phyloP scores from a whole-genome alignment of 768 basidiomycete species.

The Phylloporus scabripes region DNA sequence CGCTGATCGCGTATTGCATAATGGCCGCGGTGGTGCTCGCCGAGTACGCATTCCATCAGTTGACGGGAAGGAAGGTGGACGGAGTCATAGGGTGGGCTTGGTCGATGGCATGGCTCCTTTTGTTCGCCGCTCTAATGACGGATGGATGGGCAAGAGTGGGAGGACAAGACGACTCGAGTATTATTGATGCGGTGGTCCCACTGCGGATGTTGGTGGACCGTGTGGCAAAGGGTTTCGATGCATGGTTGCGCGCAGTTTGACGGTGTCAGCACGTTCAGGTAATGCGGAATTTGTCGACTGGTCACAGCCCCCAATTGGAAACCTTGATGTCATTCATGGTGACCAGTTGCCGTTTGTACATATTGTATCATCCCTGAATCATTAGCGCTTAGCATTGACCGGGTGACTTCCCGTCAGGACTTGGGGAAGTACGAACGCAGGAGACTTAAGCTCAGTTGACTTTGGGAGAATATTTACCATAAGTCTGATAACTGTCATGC shows the following conservation, averaged over 20 bases:
- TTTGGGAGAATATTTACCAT: too few relatives aligned
- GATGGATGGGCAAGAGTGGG: neutral
- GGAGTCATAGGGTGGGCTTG: neutral
- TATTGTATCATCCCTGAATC: too few relatives aligned
- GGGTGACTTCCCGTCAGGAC: too few relatives aligned
- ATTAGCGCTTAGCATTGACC: too few relatives aligned
- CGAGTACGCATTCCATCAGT: constrained; percentile 31
- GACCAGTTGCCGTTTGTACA: too few relatives aligned
- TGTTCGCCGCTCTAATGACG: neutral
- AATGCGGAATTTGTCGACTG: too few relatives aligned
- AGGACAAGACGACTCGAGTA: neutral
- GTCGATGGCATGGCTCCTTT: neutral
- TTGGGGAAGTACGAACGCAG: too few relatives aligned
- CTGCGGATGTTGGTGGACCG: neutral
- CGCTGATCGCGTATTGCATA: constrained; percentile 48
- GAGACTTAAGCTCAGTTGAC: too few relatives aligned
- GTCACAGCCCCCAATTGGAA: too few relatives aligned
- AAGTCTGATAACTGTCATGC: too few relatives aligned
- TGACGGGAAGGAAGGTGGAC: neutral
- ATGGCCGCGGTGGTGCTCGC: constrained; percentile 47
- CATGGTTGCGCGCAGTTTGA: neutral
- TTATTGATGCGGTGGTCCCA: neutral
- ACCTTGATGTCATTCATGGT: too few relatives aligned
- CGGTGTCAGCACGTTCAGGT: too few relatives aligned
- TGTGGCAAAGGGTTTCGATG: neutral